Evolutionary conservation across 2,329 filamentous ascomycete genomes (phyloP), one percentile per base, ranked within the genome.

Genomic region (Trichothecium sympodiale): DNA sequence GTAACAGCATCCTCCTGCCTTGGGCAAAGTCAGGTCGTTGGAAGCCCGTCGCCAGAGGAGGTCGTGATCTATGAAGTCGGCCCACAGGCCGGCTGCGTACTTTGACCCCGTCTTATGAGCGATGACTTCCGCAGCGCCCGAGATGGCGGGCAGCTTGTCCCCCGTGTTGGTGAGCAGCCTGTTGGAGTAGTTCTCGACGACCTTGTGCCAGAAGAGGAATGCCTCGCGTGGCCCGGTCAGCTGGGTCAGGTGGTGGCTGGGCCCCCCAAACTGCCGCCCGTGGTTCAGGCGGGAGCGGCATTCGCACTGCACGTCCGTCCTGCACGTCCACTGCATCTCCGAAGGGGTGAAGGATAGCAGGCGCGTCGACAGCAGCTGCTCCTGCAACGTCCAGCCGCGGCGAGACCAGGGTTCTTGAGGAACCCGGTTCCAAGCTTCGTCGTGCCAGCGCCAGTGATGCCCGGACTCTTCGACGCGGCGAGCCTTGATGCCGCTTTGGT

Each of bases 41-140:
- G n/a, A n/a, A 10, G 28, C 28, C 30, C 41, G 39, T 29, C 38
- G 41, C 46, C 48, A 51, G 9, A 47, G 33, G 4, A 51, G 37
- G 18, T 49, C 48, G 15, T 41, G 25, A n/a, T 44, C 31, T 10
- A 51, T 43, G 14, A 47, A 49, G n/a, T 45, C 34, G 2, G 26
- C 25, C 54, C 54, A 57, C 15, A 57, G 28, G 1, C 54, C 51
- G 1, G 54, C 54, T 1, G 45, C 37, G 33, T 56, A 57, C 8
- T 46, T 33, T 12, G 47, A 47, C 0, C 36, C 35, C 5, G 43
- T 45, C 3, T 37, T 43, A 25, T 41, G 38, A 20, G 45, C 44
- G 25, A 55, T 31, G 4, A 41, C 37, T 4, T 40, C 43, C 0
- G 52, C 54, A 16, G 54, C 39, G 1, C 50, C 52, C 3, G 51